A percentile compares a stretch with the other conserved stretches of the same genome.
These are phyloP conservation scores for Xylaria palmicola DNA, from an alignment of 495 filamentous ascomycete genomes.

Conservation along the genomic window DNA sequence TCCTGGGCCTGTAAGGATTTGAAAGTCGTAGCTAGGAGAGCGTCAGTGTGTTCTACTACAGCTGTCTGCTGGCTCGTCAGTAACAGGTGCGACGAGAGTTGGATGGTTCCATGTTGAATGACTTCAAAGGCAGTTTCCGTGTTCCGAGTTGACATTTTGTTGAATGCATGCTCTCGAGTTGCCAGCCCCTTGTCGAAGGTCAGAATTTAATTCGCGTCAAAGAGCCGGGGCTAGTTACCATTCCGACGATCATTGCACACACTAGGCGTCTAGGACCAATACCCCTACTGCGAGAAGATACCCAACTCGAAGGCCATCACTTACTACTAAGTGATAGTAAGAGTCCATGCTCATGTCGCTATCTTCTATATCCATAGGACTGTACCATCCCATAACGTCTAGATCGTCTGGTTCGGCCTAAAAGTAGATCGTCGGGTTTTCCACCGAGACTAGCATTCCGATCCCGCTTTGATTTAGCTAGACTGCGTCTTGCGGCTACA, in stretches of 20 bases:
- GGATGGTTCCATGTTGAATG: not conserved
- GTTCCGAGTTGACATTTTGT: not conserved
- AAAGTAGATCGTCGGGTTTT: not conserved
- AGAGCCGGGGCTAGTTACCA: not conserved
- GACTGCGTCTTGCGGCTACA: not conserved
- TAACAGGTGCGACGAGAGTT: not conserved
- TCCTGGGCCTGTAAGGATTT: not conserved
- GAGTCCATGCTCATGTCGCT: not conserved
- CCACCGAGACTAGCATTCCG: not conserved
- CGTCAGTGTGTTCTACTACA: not conserved
- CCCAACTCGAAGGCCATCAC: no score
- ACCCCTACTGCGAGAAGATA: no score
- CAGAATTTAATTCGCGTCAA: constrained; percentile 1
- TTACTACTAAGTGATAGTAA: not conserved
- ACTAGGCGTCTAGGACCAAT: not conserved
- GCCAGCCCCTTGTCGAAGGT: not conserved
- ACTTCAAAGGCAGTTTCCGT: not conserved
- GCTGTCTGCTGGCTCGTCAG: not conserved
- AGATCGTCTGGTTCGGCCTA: not conserved
- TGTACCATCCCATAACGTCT: not conserved
- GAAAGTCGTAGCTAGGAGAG: not conserved
- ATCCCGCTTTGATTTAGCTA: not conserved
- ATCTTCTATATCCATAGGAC: not conserved
- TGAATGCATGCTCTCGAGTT: not conserved
- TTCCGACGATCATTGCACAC: not conserved